Evolutionary conservation across 768 basidiomycete species (phyloP), one percentile per base, ranked within the genome.

Genomic region (Pisolithus orientalis): DNA sequence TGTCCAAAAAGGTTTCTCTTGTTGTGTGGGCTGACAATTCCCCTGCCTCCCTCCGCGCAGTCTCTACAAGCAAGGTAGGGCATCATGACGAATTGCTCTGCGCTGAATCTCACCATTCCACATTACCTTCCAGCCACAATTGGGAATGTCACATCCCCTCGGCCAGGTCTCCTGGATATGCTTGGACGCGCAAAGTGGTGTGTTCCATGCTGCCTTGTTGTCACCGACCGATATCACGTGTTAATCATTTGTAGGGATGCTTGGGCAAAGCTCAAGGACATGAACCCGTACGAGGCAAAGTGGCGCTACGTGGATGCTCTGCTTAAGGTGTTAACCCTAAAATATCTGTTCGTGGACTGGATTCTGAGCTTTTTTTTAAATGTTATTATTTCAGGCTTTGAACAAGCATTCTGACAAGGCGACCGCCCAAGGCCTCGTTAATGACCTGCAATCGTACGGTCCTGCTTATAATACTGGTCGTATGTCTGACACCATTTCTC

Each of bases 121-220:
- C 11, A 5, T 50, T 16, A 28, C 24, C 34, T 47, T 46, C 37
- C 65, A 94, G 94, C 92, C 4, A 97, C 94, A 14, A 84, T 87
- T 50, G 94, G 94, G 27, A 92, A 97, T 70, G 89, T 94, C 45
- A 79, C 80, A 47, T 70, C 80, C 8, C 72, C 85, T 13, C 78
- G 94, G 38, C 94, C 94, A 11, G 87, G 87, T 9, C 82, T 96
- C 10, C 90, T 85, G 73, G 94, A 97, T 65, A 85, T 95, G 82
- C 73, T 96, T 6, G 90, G 90, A 39, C 76, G 93, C 58, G 93
- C 94, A 21, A 97, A 97, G 73, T 96, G 94, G 94, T 91, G 57
- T 25, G 77, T 48, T 34, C 6, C 25, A 37, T 11, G 9, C 11
- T 58, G n/a, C 54, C 44, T 49, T 13, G 46, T 63, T 37, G 34